These are phyloP conservation scores for Aspergillus asperescens DNA, from an alignment of 495 filamentous ascomycete genomes.

Conservation along the genomic window DNA sequence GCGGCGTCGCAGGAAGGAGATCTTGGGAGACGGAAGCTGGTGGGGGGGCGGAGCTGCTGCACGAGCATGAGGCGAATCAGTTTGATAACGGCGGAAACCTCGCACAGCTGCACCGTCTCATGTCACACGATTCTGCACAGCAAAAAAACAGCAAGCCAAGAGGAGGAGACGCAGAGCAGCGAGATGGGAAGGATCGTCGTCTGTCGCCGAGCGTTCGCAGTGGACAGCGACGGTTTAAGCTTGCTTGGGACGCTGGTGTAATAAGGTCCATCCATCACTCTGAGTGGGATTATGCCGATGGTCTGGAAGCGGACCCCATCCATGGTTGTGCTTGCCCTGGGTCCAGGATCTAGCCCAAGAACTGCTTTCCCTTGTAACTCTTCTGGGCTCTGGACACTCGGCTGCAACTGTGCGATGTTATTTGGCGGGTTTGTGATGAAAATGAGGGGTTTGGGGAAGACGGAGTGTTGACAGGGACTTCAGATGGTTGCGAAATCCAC, in stretches of 20 bases:
- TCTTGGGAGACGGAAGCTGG: slow-evolving; percentile 11
- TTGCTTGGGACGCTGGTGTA: slow-evolving; percentile 18
- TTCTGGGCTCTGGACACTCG: background rate
- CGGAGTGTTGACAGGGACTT: background rate
- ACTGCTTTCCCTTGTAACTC: background rate
- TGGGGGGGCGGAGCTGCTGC: slow-evolving; percentile 12
- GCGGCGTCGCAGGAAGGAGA: too few species aligned
- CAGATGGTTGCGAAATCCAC: background rate
- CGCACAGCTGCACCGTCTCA: background rate
- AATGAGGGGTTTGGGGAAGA: background rate
- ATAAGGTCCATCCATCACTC: slow-evolving; percentile 8
- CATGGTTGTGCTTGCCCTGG: slow-evolving; percentile 10
- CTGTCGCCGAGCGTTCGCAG: background rate
- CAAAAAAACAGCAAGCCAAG: background rate
- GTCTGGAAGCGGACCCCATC: slow-evolving; percentile 29
- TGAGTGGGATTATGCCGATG: slow-evolving; percentile 17
- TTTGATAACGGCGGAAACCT: background rate
- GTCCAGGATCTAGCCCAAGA: slow-evolving; percentile 1
- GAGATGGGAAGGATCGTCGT: background rate
- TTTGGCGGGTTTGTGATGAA: too few species aligned
- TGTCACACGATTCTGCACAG: slow-evolving; percentile 6
- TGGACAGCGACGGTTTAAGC: slow-evolving; percentile 13
- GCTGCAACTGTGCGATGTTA: background rate
- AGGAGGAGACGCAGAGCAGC: background rate
- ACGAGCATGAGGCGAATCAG: slow-evolving; percentile 8